Evolutionary conservation across 1,284 basidiomycete species (phyloP).

Genomic region (Pisolithus thermaeus): DNA sequence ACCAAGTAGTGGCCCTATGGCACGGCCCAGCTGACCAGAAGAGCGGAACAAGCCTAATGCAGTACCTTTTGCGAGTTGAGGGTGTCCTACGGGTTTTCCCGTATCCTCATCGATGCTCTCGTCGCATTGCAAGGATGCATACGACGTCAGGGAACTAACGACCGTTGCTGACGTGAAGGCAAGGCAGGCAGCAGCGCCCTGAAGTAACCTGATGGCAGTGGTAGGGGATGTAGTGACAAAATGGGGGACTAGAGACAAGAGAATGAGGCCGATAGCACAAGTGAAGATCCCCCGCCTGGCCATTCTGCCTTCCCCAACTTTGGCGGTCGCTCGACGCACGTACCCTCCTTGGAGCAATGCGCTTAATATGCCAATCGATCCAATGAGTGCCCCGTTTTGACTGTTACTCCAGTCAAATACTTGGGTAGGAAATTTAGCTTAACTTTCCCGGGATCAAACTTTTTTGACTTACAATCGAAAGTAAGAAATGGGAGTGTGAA

Average conservation of each 20-base stretch:
- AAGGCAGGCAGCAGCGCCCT: conserved; percentile 71
- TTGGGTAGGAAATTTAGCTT: conserved; percentile 20
- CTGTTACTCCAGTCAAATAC: conserved; percentile 87
- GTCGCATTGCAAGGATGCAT: conserved; percentile 83
- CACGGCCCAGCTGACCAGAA: conserved; percentile 83
- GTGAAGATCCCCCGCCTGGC: conserved; percentile 69
- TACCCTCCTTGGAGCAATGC: conserved; percentile 88
- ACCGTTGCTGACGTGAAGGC: conserved; percentile 91
- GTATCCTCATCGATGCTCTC: conserved; percentile 55
- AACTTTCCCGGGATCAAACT: not conserved
- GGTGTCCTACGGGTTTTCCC: conserved; percentile 51
- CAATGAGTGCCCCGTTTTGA: conserved; percentile 83
- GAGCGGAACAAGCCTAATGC: conserved; percentile 84
- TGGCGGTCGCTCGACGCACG: conserved; percentile 70
- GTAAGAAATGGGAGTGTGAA: conserved; percentile 91
- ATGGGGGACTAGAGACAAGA: conserved; percentile 65
- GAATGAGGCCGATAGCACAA: conserved; percentile 62
- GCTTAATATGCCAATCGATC: conserved; percentile 83
- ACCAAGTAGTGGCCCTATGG: conserved; percentile 83
- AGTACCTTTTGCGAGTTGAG: conserved; percentile 74
- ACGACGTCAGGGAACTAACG: conserved; percentile 82
- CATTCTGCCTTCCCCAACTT: conserved; percentile 72
- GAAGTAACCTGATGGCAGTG: conserved; percentile 56
- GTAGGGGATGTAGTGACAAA: conserved; percentile 39
- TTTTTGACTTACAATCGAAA: conserved; percentile 61